Conservation (phyloP, 345 rosid species). For the Ceriops decandra region DNA sequence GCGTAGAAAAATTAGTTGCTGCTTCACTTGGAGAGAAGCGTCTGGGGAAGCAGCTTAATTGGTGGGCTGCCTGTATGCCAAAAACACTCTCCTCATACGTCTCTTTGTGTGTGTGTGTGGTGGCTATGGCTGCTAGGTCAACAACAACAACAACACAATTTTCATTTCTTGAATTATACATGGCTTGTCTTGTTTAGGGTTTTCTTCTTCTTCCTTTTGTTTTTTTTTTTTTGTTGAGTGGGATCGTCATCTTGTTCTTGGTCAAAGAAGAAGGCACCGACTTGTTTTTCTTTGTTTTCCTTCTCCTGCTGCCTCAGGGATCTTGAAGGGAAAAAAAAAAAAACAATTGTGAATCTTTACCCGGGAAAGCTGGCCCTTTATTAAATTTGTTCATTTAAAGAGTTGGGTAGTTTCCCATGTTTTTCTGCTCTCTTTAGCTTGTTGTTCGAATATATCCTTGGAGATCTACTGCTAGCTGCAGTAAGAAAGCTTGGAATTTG, state of each 20-base stretch:
- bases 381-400: neutral
- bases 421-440: slow-evolving; percentile 20
- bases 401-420: slow-evolving; percentile 8
- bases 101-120: neutral
- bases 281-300: slow-evolving; percentile 11
- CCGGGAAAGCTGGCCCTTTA: slow-evolving; percentile 26
- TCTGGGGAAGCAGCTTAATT: slow-evolving; percentile 18
- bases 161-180: slow-evolving; percentile 2
- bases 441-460: slow-evolving; percentile 25
- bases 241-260: neutral
- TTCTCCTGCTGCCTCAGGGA: slow-evolving; percentile 28
- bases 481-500: slow-evolving; percentile 14
- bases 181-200: slow-evolving; percentile 38
- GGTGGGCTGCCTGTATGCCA: neutral
- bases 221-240: slow-evolving; percentile 17
- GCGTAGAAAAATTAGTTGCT: neutral
- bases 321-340: slow-evolving; percentile 19
- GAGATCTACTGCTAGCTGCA: slow-evolving; percentile 15
- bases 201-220: neutral
- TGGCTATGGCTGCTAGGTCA: slow-evolving; percentile 28
- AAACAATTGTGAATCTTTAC: neutral
- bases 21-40: slow-evolving; percentile 21
- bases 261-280: slow-evolving; percentile 51
- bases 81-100: neutral
- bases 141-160: slow-evolving; percentile 19